A percentile compares a stretch with the other conserved stretches of the same genome.
These are phyloP conservation scores for Zasmidium cellare DNA, from an alignment of 2,329 filamentous ascomycete species.

Conservation along the genomic window DNA sequence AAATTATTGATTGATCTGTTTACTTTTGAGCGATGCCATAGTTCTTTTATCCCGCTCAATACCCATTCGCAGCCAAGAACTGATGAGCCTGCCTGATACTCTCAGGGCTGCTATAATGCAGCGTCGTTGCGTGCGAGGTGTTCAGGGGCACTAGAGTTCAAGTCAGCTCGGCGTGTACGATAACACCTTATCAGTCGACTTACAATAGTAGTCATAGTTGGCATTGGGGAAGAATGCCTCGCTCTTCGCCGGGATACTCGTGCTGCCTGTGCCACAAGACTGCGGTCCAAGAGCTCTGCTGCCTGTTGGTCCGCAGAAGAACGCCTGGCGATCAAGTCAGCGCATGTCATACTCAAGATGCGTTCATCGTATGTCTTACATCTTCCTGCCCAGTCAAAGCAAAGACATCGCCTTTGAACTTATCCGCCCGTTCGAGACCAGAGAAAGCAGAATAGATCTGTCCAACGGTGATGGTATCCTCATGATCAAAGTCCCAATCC, in stretches of 20 bases:
- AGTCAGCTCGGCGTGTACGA: too few relatives aligned
- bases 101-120: constrained; percentile 16
- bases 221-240: constrained; percentile 17
- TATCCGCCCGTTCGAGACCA: constrained; percentile 13
- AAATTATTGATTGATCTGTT: too few relatives aligned
- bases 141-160: constrained; percentile 9
- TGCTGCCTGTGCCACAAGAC: constrained; percentile 15
- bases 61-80: constrained; percentile 16
- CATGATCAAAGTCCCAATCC: constrained; percentile 20
- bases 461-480: constrained; percentile 21
- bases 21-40: too few relatives aligned
- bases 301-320: constrained; percentile 22
- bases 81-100: constrained; percentile 17
- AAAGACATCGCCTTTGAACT: constrained; percentile 16
- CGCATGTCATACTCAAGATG: neutral
- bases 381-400: constrained; percentile 19
- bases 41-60: too few relatives aligned
- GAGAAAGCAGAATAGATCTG: constrained; percentile 20
- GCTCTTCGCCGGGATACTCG: constrained; percentile 18
- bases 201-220: constrained; percentile 15
- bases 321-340: constrained; percentile 6
- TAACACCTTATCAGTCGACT: too few relatives aligned
- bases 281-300: constrained; percentile 17
- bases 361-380: neutral
- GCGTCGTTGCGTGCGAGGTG: constrained; percentile 21